A percentile compares a stretch with the other conserved stretches of the same genome.
phyloP scores from a whole-genome alignment of 2,329 filamentous ascomycete species.

The Emergomyces pasteurianus region DNA sequence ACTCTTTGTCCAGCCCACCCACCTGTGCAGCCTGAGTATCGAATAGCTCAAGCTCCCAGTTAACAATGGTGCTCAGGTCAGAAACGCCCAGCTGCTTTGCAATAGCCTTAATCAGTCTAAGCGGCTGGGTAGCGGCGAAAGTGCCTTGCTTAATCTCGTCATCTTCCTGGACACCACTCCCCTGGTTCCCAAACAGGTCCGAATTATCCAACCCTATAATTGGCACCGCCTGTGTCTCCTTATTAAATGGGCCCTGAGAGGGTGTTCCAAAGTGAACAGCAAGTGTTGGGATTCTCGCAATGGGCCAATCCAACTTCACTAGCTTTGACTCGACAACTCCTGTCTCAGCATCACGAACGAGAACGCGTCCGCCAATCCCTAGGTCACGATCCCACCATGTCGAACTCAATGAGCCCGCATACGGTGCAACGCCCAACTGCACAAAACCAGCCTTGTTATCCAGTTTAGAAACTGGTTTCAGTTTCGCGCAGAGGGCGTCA shows the following conservation, averaged over 20 bases:
- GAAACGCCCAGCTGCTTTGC: constrained; percentile 62
- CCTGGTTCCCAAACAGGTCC: constrained; percentile 30
- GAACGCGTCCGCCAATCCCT: constrained; percentile 75
- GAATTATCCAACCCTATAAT: constrained; percentile 80
- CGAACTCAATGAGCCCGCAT: constrained; percentile 72
- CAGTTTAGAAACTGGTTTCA: constrained; percentile 84
- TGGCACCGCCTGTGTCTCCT: constrained; percentile 86
- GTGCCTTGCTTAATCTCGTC: constrained; percentile 39
- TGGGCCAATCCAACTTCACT: constrained; percentile 88
- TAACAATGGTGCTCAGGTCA: constrained; percentile 64
- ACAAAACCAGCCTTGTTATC: constrained; percentile 74
- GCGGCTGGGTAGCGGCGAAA: constrained; percentile 75
- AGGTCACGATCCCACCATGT: constrained; percentile 98
- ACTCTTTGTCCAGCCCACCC: constrained; percentile 76
- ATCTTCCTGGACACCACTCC: constrained; percentile 18
- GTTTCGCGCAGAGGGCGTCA: constrained; percentile 76
- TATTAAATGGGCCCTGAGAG: constrained; percentile 56
- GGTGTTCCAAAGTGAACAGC: constrained; percentile 85
- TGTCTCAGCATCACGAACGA: constrained; percentile 59
- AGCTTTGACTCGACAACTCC: constrained; percentile 71
- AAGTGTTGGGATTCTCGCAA: constrained; percentile 81
- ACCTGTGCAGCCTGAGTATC: constrained; percentile 77
- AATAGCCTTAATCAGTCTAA: constrained; percentile 73
- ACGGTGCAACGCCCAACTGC: constrained; percentile 84
- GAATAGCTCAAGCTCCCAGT: constrained; percentile 95